Evolutionary conservation across 129 eudicot species (phyloP).

Genomic region (Centrapalus pauciflorus): DNA sequence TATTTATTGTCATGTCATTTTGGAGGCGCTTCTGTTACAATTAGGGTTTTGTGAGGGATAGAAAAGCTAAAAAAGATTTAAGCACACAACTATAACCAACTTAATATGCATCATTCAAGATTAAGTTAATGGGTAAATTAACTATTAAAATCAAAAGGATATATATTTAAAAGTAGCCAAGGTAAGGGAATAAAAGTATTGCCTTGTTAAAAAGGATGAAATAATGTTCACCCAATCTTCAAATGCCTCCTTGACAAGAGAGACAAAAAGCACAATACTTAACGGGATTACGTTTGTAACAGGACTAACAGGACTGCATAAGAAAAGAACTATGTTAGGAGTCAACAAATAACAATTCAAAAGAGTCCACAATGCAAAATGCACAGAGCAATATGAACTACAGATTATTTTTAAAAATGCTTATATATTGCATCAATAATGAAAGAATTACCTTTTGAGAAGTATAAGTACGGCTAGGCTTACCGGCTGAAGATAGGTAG

Average conservation of each 20-base stretch:
- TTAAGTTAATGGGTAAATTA: no score
- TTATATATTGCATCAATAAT: no score
- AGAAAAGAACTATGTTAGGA: conserved; percentile 23
- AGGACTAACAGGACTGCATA: conserved; percentile 97
- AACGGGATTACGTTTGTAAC: conserved; percentile 86
- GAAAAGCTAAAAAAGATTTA: background rate
- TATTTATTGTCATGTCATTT: conserved; percentile 79
- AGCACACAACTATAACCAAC: background rate
- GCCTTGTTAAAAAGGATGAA: background rate
- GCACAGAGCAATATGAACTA: no score
- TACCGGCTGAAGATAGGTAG: no score
- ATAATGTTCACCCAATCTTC: conserved; percentile 86
- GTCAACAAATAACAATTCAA: conserved; percentile 4
- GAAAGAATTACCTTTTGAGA: no score
- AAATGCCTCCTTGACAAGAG: conserved; percentile 94
- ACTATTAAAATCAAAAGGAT: background rate
- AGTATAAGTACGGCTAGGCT: no score
- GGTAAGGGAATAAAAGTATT: background rate
- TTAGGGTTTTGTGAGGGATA: conserved; percentile 2
- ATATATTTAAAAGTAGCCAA: conserved; percentile 2
- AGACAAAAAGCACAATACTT: conserved; percentile 78
- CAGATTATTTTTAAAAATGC: no score
- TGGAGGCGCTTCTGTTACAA: conserved; percentile 79
- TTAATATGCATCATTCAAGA: background rate
- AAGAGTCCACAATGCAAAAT: no score